phyloP scores from a whole-genome alignment of 495 filamentous ascomycete genomes.

The Amphirosellinia nigrospora region DNA sequence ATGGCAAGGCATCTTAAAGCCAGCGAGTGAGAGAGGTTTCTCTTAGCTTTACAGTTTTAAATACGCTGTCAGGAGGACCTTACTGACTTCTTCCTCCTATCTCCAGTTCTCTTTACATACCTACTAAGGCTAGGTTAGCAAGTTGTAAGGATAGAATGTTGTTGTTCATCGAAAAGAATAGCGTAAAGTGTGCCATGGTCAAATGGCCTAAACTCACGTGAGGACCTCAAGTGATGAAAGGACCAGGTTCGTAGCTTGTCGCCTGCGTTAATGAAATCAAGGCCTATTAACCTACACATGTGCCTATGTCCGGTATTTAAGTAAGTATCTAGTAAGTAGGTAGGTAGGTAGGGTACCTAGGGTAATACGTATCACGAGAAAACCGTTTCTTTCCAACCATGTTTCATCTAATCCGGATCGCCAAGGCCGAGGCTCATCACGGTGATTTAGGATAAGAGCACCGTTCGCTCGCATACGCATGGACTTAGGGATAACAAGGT shows the following conservation, averaged over 20 bases:
- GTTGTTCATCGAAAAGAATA: neutral
- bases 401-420: neutral
- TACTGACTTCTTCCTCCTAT: neutral
- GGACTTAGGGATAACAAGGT: neutral
- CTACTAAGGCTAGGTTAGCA: no score
- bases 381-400: neutral
- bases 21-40: neutral
- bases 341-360: no score
- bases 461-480: neutral
- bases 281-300: no score
- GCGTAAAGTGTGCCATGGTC: neutral
- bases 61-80: neutral
- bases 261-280: neutral
- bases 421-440: no score
- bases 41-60: neutral
- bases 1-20: conserved; percentile 1
- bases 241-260: neutral
- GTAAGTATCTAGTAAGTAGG: no score
- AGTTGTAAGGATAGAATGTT: neutral
- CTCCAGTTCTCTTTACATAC: neutral
- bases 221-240: neutral
- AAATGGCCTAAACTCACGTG: neutral
- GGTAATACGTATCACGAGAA: no score
- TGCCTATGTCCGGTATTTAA: neutral
- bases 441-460: neutral